Base-by-base conservation (phyloP, 495 filamentous ascomycete genomes). In the Aspergillus affinis region DNA sequence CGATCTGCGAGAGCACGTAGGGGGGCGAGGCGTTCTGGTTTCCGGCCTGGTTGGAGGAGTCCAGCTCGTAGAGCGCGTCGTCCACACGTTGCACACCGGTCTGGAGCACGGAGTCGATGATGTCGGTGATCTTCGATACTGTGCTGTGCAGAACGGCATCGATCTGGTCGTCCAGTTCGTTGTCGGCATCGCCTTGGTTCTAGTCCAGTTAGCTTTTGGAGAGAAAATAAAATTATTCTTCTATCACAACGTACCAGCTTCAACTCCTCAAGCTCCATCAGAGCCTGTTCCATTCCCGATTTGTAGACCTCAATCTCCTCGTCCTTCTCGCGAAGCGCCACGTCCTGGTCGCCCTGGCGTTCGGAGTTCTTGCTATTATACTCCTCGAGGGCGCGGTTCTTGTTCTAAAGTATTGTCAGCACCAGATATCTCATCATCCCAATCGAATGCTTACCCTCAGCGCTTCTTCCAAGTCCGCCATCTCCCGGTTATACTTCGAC, bases 11-110 rank as follows among this genome's bases (percentile, higher is more conserved):
- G 19, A 97, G 81, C 20, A 98, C 92, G 69, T 96, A 97, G 2
- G 92, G 84, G n/a, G 94, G 91, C 26, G 93, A 95, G 3, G 94
- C 94, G 65, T 93, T 98, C 78, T 97, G 93, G 76, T 98, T 98
- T 67, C 94, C 94, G 48, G 94, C 94, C 72, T 97, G 93, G 92
- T 96, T 98, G 54, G 89, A 86, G 5, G 94, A 97, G 71, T 98
- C 94, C 26, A 98, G 81, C 73, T 98, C 94, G 73, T 98, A 98
- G 23, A 98, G 76, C 53, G 94, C 92, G 74, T 98, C 94, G 67
- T 98, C 94, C 48, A 98, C 92, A 45, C 94, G 89, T 73, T 93
- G 88, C 55, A 98, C 92, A 69, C 92, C 95, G 53, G 91, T 86
- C 74, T 96, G 92, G 41, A 98, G 81, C 36, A 98, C 94, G 4